Evolutionary conservation across 2,329 filamentous ascomycete genomes (phyloP).

Genomic region (Thielaviopsis euricoi): DNA sequence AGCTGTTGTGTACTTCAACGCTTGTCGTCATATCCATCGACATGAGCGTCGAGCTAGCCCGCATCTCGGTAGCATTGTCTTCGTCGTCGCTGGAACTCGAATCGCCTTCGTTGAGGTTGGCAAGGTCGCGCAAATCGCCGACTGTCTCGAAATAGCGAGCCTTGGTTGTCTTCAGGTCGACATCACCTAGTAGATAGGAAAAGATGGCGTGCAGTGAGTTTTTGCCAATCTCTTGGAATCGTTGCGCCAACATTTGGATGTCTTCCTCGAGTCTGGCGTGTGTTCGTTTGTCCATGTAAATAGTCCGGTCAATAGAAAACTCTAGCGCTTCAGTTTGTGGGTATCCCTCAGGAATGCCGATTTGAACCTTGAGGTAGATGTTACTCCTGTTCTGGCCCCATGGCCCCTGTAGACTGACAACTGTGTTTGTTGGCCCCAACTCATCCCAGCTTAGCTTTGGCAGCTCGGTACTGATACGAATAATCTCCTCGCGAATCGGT

Average conservation of each 20-base stretch:
- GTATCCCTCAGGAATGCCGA: conserved; percentile 42
- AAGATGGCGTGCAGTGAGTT: conserved; percentile 47
- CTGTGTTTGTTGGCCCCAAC: conserved; percentile 23
- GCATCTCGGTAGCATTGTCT: conserved; percentile 44
- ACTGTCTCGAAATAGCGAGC: conserved; percentile 40
- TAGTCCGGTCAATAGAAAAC: conserved; percentile 45
- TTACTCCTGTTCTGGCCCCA: conserved; percentile 41
- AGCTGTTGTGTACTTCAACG: conserved; percentile 32
- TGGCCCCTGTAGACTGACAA: conserved; percentile 25
- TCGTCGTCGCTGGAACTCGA: conserved; percentile 79
- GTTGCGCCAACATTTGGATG: conserved; percentile 31
- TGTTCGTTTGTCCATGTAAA: conserved; percentile 41
- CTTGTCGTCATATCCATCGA: conserved; percentile 43
- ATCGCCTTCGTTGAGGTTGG: conserved; percentile 42
- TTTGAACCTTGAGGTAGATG: conserved; percentile 46
- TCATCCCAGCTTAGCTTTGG: conserved; percentile 49
- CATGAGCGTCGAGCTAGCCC: conserved; percentile 39
- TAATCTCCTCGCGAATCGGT: conserved; percentile 46
- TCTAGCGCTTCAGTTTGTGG: conserved; percentile 39
- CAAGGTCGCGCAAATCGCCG: conserved; percentile 32
- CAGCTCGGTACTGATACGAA: conserved; percentile 43
- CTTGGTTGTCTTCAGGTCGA: conserved; percentile 40
- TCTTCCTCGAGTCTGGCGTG: conserved; percentile 24
- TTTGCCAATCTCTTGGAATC: conserved; percentile 39
- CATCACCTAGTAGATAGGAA: conserved; percentile 46